Percentiles rank a stretch among this genome's conserved stretches.
Evolutionary conservation across 192 early-diverging fungal genomes (phyloP).

Genomic region (Dissophora globulifera): DNA sequence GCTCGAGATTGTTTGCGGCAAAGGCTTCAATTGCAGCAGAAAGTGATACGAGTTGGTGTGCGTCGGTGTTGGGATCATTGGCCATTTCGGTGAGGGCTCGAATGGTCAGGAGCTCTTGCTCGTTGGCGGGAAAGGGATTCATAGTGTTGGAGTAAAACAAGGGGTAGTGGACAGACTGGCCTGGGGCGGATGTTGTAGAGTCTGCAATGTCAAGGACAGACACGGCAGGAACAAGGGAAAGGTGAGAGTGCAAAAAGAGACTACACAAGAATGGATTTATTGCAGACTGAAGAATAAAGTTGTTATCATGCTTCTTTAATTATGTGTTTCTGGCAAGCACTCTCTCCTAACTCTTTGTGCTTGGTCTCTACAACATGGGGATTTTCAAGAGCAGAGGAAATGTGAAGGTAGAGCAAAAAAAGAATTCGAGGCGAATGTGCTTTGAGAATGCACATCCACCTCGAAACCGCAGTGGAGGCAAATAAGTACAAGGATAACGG

Average conservation of each 20-base stretch:
- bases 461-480: no score
- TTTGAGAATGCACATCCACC: no score
- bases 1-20: no score
- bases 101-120: neutral
- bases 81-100: neutral
- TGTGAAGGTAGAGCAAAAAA: no score
- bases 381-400: no score
- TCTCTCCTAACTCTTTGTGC: no score
- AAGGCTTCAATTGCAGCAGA: no score
- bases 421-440: no score
- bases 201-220: neutral
- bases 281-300: conserved; percentile 7
- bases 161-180: neutral
- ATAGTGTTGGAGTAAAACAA: neutral
- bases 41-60: neutral
- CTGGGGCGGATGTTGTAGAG: neutral
- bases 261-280: neutral
- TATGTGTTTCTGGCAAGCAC: no score
- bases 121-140: neutral
- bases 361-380: no score
- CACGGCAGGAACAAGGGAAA: neutral
- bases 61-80: neutral
- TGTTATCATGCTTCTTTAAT: no score
- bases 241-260: neutral
- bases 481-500: no score